phyloP scores from a whole-genome alignment of 1,284 basidiomycete species.

The Meira miltonrushii region DNA sequence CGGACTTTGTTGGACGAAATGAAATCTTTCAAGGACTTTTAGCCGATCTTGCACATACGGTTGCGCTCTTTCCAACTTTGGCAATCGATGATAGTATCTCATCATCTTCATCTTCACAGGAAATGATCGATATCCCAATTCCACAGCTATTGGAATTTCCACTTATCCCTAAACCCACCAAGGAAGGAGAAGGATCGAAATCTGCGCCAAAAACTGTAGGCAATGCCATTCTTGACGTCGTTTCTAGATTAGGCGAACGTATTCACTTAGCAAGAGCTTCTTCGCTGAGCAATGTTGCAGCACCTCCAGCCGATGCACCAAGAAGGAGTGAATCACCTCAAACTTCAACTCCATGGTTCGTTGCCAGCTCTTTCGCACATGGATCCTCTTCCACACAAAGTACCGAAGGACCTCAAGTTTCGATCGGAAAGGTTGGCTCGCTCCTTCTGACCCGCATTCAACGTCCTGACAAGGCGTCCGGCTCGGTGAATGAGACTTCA shows the following conservation, averaged over 20 bases:
- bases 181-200: slow-evolving; percentile 40
- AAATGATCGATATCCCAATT: slow-evolving; percentile 23
- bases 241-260: slow-evolving; percentile 84
- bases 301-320: slow-evolving; percentile 34
- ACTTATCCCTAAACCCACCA: slow-evolving; percentile 30
- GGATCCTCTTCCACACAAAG: slow-evolving; percentile 53
- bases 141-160: slow-evolving; percentile 50
- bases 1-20: slow-evolving; percentile 89
- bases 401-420: slow-evolving; percentile 58
- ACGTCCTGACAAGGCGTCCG: slow-evolving; percentile 1
- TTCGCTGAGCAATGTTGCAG: slow-evolving; percentile 60
- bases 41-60: slow-evolving; percentile 75
- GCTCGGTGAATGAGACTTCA: slow-evolving; percentile 38
- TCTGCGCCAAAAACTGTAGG: slow-evolving; percentile 60
- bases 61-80: slow-evolving; percentile 69
- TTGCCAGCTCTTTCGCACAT: slow-evolving; percentile 75
- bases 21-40: slow-evolving; percentile 74
- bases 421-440: slow-evolving; percentile 54
- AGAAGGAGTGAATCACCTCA: slow-evolving; percentile 17
- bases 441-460: slow-evolving; percentile 26
- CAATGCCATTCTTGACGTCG: slow-evolving; percentile 69
- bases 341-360: slow-evolving; percentile 18
- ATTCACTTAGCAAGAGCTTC: slow-evolving; percentile 71
- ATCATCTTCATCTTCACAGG: not conserved
- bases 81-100: slow-evolving; percentile 1